A percentile compares a stretch with the other conserved stretches of the same genome.
phyloP scores from a whole-genome alignment of 495 filamentous ascomycete species.

The Trichoderma erinaceum region DNA sequence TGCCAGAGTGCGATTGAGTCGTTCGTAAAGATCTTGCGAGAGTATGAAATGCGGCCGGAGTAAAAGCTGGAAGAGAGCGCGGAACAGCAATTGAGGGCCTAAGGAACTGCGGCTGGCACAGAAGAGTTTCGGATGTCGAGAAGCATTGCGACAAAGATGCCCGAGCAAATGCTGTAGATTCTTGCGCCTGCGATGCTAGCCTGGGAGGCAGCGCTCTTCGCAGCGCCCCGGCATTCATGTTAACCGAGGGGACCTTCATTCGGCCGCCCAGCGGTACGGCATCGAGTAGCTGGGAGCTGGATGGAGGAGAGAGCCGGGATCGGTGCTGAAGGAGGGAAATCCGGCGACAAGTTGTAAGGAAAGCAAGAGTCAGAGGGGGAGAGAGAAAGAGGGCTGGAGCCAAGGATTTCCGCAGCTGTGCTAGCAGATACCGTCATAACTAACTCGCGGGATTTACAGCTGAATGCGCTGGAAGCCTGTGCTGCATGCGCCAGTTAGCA shows the following conservation, averaged over 20 bases:
- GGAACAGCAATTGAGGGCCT: not conserved
- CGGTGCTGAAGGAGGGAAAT: not conserved
- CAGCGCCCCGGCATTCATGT: constrained; percentile 14
- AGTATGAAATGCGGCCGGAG: not conserved
- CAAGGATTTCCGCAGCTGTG: not conserved
- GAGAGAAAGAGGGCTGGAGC: not conserved
- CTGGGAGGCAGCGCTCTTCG: constrained; percentile 12
- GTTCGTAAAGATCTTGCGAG: not conserved
- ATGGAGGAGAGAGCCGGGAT: not conserved
- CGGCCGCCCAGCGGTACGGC: constrained; percentile 5
- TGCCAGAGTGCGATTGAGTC: not conserved
- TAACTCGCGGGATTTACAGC: constrained; percentile 13
- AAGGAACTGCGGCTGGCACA: not conserved
- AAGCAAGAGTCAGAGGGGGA: not conserved
- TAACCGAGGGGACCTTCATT: constrained; percentile 8
- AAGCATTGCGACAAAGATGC: not conserved
- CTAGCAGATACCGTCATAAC: constrained; percentile 11
- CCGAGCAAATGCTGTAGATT: not conserved
- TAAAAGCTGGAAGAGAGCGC: not conserved
- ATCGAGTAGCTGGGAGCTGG: not conserved
- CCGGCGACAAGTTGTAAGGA: too few relatives aligned
- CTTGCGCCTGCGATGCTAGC: constrained; percentile 1
- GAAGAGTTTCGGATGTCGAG: not conserved
- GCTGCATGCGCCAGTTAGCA: not conserved
- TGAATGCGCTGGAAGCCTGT: not conserved